Conservation (phyloP, 345 rosid genomes). For the Physaria fendleri region DNA sequence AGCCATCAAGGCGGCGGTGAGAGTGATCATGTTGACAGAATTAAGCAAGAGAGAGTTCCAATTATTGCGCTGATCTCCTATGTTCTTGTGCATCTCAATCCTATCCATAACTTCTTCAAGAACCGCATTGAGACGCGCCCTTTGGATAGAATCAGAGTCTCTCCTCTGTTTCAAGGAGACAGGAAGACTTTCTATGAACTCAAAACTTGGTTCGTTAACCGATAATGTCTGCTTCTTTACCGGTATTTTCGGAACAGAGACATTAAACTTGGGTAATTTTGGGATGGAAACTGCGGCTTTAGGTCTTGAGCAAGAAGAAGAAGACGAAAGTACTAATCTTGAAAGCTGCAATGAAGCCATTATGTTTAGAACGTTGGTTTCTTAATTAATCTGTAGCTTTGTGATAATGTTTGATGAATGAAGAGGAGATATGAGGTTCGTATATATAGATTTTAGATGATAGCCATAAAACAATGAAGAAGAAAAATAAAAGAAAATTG, state of each 20-base stretch:
- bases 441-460: too few relatives aligned
- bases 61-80: constrained; percentile 48
- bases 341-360: constrained; percentile 43
- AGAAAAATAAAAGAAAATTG: constrained; percentile 20
- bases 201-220: too few relatives aligned
- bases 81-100: constrained; percentile 52
- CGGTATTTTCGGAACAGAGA: constrained; percentile 16
- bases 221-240: too few relatives aligned
- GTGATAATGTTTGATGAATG: constrained; percentile 21
- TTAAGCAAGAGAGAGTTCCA: constrained; percentile 55
- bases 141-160: too few relatives aligned
- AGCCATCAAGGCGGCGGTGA: constrained; percentile 41
- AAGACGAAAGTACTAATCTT: constrained; percentile 12
- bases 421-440: background rate
- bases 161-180: too few relatives aligned
- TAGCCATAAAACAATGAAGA: background rate
- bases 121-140: constrained; percentile 34
- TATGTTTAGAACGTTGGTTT: too few relatives aligned
- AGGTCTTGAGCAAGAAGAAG: constrained; percentile 21
- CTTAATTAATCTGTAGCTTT: too few relatives aligned
- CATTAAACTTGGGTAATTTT: constrained; percentile 23
- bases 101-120: constrained; percentile 48
- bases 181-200: too few relatives aligned
- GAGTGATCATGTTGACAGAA: constrained; percentile 55
- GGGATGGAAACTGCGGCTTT: constrained; percentile 36